A percentile compares a stretch with the other conserved stretches of the same genome.
Evolutionary conservation across 768 basidiomycete species (phyloP).

Genomic region (Lactarius psammicola): DNA sequence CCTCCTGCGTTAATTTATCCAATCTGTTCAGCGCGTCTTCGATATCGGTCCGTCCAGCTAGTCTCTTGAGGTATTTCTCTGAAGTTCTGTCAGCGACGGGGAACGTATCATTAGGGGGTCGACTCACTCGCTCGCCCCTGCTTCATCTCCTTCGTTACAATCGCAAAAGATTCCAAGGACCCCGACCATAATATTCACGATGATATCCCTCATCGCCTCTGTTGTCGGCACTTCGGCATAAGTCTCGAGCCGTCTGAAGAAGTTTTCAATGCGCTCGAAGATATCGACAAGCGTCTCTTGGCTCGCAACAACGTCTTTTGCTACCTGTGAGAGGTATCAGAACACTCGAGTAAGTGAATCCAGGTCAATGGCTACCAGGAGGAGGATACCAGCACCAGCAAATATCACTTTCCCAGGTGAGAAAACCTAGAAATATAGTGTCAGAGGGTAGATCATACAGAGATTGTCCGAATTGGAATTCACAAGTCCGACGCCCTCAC

Average conservation of each 20-base stretch:
- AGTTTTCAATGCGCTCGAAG: neutral
- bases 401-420: constrained; percentile 1
- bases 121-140: too few species aligned
- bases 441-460: neutral
- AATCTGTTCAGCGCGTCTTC: neutral
- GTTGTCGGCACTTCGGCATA: neutral
- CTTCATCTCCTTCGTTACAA: neutral
- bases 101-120: too few species aligned
- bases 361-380: too few species aligned
- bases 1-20: neutral
- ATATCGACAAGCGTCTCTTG: neutral
- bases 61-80: too few species aligned
- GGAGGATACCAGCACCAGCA: too few species aligned
- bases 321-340: too few species aligned
- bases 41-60: neutral
- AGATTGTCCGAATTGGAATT: neutral
- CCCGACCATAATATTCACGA: neutral
- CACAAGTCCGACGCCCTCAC: neutral
- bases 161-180: neutral
- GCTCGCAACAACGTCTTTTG: too few species aligned
- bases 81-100: too few species aligned
- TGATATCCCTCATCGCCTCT: neutral
- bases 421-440: neutral
- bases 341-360: too few species aligned
- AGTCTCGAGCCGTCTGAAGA: neutral